phyloP scores from a whole-genome alignment of 2,329 filamentous ascomycete species.

The Pezicula rhizophila region DNA sequence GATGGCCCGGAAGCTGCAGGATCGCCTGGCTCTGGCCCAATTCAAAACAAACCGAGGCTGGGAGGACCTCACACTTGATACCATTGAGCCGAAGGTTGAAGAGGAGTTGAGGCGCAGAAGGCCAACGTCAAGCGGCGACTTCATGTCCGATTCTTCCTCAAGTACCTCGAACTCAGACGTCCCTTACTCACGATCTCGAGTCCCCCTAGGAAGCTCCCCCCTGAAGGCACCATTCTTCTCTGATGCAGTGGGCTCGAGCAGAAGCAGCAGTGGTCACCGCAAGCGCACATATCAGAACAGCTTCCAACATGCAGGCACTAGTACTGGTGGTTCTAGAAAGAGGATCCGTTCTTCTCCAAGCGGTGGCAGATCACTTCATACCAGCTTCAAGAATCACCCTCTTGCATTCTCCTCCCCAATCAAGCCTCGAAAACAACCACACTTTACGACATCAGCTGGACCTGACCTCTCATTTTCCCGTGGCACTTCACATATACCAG shows the following conservation, averaged over 20 bases:
- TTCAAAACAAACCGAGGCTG: slow-evolving; percentile 97
- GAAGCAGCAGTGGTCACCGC: slow-evolving; percentile 58
- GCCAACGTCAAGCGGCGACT: slow-evolving; percentile 59
- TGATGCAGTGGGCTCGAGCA: slow-evolving; percentile 69
- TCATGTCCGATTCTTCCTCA: slow-evolving; percentile 81
- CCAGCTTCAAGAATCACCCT: slow-evolving; percentile 72
- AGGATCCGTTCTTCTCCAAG: slow-evolving; percentile 64
- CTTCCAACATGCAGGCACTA: slow-evolving; percentile 47
- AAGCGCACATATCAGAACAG: slow-evolving; percentile 58
- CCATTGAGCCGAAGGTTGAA: slow-evolving; percentile 78
- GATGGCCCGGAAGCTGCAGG: slow-evolving; percentile 91
- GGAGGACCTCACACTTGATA: slow-evolving; percentile 82
- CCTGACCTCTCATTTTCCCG: slow-evolving; percentile 74
- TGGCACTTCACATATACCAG: slow-evolving; percentile 51
- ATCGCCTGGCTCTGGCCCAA: slow-evolving; percentile 89
- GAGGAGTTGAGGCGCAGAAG: slow-evolving; percentile 72
- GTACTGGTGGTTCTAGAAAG: slow-evolving; percentile 51
- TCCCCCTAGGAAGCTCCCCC: slow-evolving; percentile 65
- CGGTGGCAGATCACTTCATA: slow-evolving; percentile 52
- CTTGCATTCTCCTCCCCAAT: slow-evolving; percentile 83
- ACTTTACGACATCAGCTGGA: slow-evolving; percentile 66
- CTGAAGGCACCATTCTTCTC: slow-evolving; percentile 82
- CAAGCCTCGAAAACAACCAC: slow-evolving; percentile 66
- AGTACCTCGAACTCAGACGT: slow-evolving; percentile 64
- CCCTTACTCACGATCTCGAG: slow-evolving; percentile 54